Conservation (phyloP, 2,329 filamentous ascomycete species). For the Fusarium sp. region DNA sequence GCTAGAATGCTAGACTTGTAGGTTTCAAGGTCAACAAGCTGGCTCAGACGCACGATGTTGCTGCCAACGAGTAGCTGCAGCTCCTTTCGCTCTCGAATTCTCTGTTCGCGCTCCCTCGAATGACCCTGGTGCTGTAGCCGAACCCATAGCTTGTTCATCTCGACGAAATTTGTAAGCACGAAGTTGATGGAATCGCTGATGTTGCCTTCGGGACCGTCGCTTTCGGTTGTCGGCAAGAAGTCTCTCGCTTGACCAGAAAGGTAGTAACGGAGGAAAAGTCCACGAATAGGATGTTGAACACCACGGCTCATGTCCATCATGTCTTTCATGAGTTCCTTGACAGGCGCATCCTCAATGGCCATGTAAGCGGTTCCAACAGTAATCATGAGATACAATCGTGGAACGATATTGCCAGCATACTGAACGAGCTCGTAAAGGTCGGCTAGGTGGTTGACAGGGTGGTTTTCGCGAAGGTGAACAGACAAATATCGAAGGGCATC, state of each 20-base stretch:
- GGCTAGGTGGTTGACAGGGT: slow-evolving; percentile 96
- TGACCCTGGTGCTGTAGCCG: slow-evolving; percentile 97
- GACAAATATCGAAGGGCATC: slow-evolving; percentile 97
- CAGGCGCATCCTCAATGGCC: slow-evolving; percentile 96
- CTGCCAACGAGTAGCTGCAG: slow-evolving; percentile 95
- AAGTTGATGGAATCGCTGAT: slow-evolving; percentile 98
- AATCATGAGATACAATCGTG: slow-evolving; percentile 97
- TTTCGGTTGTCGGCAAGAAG: slow-evolving; percentile 81
- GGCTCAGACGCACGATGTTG: slow-evolving; percentile 94
- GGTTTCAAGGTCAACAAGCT: slow-evolving; percentile 92
- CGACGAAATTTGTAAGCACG: slow-evolving; percentile 97
- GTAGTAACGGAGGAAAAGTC: slow-evolving; percentile 95
- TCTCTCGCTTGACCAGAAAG: slow-evolving; percentile 95
- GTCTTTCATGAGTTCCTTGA: slow-evolving; percentile 99
- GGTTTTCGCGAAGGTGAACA: slow-evolving; percentile 95
- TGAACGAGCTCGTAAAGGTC: slow-evolving; percentile 98
- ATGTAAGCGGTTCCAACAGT: slow-evolving; percentile 99
- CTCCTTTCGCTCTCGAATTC: slow-evolving; percentile 94
- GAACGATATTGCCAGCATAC: slow-evolving; percentile 98
- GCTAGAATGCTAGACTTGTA: slow-evolving; percentile 93
- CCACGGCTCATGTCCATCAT: slow-evolving; percentile 99
- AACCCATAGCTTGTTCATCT: slow-evolving; percentile 99
- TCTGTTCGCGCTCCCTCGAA: slow-evolving; percentile 91
- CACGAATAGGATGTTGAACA: slow-evolving; percentile 95
- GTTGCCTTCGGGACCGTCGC: slow-evolving; percentile 94